Evolutionary conservation across 345 rosid species (phyloP), one percentile per base, ranked within the genome.

Genomic region (Euphorbia lathyris): DNA sequence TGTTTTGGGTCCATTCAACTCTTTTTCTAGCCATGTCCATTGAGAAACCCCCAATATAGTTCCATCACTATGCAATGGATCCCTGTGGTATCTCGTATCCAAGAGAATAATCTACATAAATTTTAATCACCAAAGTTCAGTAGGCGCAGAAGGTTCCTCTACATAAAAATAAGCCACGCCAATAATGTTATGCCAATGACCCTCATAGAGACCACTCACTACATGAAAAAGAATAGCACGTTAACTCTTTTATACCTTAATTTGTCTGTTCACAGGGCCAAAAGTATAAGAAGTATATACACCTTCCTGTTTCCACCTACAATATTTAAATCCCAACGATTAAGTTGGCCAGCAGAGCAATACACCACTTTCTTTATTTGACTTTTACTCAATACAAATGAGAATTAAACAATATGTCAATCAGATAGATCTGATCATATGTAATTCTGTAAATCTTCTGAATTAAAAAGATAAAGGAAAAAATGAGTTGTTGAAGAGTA

Each of bases 251-350:
- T 9, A 59, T 85, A 88, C 94, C 97, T 92, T 92, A 30, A 92
- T 77, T 80, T 69, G 86, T 71, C 73, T 81, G 66, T 84, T 82
- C 17, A 67, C 63, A 34, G 91, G 88, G 66, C 98, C 98, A 59
- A 86, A 81, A 53, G 74, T 79, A 75, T 88, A 92, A 58, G 98
- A 90, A 9, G 91, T 72, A 83, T 90, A 87, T 53, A 92, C 91
- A 22, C 98, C 98, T 63, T 85, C 91, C 80, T 92, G 94, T 74
- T 79, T 85, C 76, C 94, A 86, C 83, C 96, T 88, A 53, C 50
- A 72, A 65, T 50, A 67, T 1, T n/a, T n/a, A n/a, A n/a, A n/a
- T n/a, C n/a, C n/a, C n/a, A n/a, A n/a, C n/a, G n/a, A n/a, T n/a
- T n/a, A n/a, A n/a, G n/a, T n/a, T n/a, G n/a, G n/a, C n/a, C n/a